Conservation (phyloP, 495 filamentous ascomycete species). For the Aspergillus olivimuriae region DNA sequence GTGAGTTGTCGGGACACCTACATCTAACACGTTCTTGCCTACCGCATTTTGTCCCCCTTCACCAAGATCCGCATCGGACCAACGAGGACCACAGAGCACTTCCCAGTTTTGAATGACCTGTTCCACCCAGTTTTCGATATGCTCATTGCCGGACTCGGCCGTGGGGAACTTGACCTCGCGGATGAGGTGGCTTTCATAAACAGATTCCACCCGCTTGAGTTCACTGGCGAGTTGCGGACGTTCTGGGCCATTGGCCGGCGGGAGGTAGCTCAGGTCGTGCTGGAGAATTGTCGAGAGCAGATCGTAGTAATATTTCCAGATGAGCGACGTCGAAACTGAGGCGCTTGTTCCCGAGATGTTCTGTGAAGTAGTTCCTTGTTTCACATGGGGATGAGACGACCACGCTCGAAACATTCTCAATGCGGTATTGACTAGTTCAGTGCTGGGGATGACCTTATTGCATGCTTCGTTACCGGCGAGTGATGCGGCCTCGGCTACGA, state of each 20-base stretch:
- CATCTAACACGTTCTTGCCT: slow-evolving; percentile 65
- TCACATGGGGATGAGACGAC: slow-evolving; percentile 34
- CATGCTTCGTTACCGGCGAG: slow-evolving; percentile 51
- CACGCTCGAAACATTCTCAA: slow-evolving; percentile 34
- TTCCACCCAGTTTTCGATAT: slow-evolving; percentile 76
- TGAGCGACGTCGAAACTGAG: slow-evolving; percentile 19
- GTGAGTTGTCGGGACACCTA: slow-evolving; percentile 27
- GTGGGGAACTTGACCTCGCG: slow-evolving; percentile 74
- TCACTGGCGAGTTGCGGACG: slow-evolving; percentile 63
- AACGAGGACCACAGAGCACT: slow-evolving; percentile 64
- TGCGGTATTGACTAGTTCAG: slow-evolving; percentile 27
- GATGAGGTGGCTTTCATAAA: slow-evolving; percentile 67
- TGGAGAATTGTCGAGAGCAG: slow-evolving; percentile 56
- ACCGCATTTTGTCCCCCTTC: slow-evolving; percentile 68
- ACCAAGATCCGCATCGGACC: slow-evolving; percentile 70
- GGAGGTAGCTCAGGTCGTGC: slow-evolving; percentile 26
- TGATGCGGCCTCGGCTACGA: slow-evolving; percentile 65
- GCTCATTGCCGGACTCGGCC: slow-evolving; percentile 64
- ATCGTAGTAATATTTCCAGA: slow-evolving; percentile 80
- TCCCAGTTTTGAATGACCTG: slow-evolving; percentile 80
- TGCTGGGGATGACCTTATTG: slow-evolving; percentile 22
- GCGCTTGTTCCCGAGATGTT: slow-evolving; percentile 12
- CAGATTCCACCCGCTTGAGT: slow-evolving; percentile 64
- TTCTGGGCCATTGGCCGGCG: slow-evolving; percentile 30
- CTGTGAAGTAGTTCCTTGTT: slow-evolving; percentile 41